A percentile compares a stretch with the other conserved stretches of the same genome.
These are phyloP conservation scores for Myxozyma mucilagina DNA, from an alignment of 805 yeast species.

Conservation along the genomic window DNA sequence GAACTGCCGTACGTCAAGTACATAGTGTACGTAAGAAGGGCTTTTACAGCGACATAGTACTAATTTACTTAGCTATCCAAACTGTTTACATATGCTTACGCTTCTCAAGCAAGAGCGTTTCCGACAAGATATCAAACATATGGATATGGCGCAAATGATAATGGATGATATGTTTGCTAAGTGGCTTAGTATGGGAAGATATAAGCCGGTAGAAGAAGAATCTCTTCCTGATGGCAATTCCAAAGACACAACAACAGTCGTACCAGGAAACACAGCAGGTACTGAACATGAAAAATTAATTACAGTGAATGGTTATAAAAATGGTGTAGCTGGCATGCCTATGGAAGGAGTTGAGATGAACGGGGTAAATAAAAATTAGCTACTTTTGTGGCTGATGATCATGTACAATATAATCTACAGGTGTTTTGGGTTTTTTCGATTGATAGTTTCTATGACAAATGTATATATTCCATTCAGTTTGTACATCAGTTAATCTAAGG, in stretches of 20 bases:
- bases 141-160: conserved; percentile 45
- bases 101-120: conserved; percentile 48
- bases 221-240: background rate
- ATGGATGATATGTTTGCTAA: conserved; percentile 47
- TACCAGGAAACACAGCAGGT: background rate
- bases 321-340: background rate
- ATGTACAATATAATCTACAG: too few species aligned
- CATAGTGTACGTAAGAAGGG: conserved; percentile 53
- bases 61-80: conserved; percentile 58
- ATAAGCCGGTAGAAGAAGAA: conserved; percentile 1
- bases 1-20: conserved; percentile 66
- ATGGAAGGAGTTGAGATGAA: conserved; percentile 1
- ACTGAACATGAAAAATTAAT: background rate
- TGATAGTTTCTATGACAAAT: too few species aligned
- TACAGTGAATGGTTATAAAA: background rate
- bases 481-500: too few species aligned
- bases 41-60: background rate
- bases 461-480: too few species aligned
- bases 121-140: conserved; percentile 44
- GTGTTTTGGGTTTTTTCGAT: too few species aligned
- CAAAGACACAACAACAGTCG: background rate
- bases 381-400: too few species aligned
- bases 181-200: conserved; percentile 39
- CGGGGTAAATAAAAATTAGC: background rate
- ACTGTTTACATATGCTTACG: conserved; percentile 78